A percentile compares a stretch with the other conserved stretches of the same genome.
Evolutionary conservation across 139 green algal genomes (phyloP).

Genomic region (Zygnema circumcarinatum): DNA sequence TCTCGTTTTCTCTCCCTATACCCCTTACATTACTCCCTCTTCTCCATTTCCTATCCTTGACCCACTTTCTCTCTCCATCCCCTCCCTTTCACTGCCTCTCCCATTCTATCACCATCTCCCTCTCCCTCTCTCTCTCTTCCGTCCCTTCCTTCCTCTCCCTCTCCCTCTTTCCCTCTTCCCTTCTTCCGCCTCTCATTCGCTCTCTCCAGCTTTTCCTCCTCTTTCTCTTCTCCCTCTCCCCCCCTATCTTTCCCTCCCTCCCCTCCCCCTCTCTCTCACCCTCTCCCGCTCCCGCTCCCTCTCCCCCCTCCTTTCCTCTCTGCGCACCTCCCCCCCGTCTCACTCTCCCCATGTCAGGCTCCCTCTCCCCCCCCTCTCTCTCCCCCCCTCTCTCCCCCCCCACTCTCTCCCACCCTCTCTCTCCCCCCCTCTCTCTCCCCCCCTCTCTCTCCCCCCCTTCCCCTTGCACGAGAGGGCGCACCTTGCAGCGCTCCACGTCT

Average conservation of each 20-base stretch:
- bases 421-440: not conserved
- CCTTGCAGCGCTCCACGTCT: no score
- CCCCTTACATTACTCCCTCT: not conserved
- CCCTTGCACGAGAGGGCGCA: no score
- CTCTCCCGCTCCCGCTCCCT: not conserved
- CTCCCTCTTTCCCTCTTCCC: not conserved
- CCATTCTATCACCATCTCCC: not conserved
- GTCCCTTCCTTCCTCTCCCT: not conserved
- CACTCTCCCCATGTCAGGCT: not conserved
- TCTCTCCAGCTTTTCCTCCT: not conserved
- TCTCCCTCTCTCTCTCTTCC: not conserved
- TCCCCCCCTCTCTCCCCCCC: constrained; percentile 34
- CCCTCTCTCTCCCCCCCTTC: no score
- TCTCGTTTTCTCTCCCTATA: not conserved
- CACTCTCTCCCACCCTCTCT: not conserved
- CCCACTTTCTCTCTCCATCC: not conserved
- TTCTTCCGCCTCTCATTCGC: constrained; percentile 3
- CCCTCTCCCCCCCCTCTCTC: not conserved
- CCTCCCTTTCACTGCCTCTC: not conserved
- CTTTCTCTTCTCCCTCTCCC: not conserved
- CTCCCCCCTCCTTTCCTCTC: not conserved
- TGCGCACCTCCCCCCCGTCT: no score
- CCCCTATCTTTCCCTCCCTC: constrained; percentile 19
- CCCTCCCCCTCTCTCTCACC: not conserved
- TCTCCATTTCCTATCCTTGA: not conserved